Evolutionary conservation across 352 stramenopile genomes (phyloP).

Genomic region (Globisporangium parvum): DNA sequence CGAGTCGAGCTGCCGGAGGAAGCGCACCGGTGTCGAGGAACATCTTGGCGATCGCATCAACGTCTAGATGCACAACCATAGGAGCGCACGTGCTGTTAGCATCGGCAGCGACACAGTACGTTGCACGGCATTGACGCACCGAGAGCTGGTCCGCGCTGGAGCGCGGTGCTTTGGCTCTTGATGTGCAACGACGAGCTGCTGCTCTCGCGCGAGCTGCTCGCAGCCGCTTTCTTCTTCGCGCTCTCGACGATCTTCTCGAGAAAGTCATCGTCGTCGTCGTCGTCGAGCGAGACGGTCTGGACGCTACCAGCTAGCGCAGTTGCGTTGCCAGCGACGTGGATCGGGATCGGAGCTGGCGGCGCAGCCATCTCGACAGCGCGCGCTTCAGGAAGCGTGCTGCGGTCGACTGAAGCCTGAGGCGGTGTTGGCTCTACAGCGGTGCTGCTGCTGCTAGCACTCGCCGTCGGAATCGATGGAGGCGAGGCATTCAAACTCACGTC

Average conservation of each 20-base stretch:
- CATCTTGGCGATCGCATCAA: constrained; percentile 16
- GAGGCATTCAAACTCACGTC: constrained; percentile 12
- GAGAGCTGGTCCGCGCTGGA: constrained; percentile 13
- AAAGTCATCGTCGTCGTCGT: constrained; percentile 32
- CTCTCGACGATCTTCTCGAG: constrained; percentile 59
- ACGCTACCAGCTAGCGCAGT: neutral
- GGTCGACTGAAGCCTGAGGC: too few species aligned
- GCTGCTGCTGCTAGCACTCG: neutral
- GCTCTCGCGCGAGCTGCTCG: constrained; percentile 36
- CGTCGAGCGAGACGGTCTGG: constrained; percentile 28
- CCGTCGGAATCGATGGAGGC: neutral
- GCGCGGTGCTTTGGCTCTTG: constrained; percentile 45
- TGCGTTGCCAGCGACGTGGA: constrained; percentile 5
- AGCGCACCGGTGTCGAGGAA: constrained; percentile 38
- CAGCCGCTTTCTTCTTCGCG: constrained; percentile 31
- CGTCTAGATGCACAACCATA: constrained; percentile 22
- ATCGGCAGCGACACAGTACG: neutral
- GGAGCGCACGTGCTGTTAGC: neutral
- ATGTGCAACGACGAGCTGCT: constrained; percentile 55
- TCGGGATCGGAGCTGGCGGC: constrained; percentile 13
- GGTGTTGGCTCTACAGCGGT: neutral
- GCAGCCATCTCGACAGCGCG: neutral
- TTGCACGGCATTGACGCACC: neutral
- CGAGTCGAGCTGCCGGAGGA: constrained; percentile 31
- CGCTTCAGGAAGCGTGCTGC: neutral